A percentile compares a stretch with the other conserved stretches of the same genome.
phyloP scores from a whole-genome alignment of 345 rosid genomes.

The Lenwebbia sp. region DNA sequence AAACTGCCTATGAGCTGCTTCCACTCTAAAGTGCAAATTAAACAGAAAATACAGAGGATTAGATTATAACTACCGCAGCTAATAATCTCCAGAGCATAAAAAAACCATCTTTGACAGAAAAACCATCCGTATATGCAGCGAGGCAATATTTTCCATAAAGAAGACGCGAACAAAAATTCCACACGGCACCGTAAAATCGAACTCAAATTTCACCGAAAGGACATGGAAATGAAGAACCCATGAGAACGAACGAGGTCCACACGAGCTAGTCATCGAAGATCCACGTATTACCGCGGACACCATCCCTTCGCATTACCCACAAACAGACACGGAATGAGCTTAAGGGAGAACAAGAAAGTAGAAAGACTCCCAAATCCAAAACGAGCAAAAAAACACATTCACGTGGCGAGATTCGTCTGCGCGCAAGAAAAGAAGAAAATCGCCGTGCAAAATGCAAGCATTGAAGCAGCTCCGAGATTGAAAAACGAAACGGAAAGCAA shows the following conservation, averaged over 20 bases:
- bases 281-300: not conserved
- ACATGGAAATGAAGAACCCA: not conserved
- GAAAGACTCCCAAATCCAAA: not conserved
- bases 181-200: not conserved
- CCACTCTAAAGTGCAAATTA: not conserved
- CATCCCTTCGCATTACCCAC: not conserved
- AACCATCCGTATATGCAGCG: not conserved
- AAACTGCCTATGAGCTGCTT: not conserved
- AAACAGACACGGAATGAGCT: not conserved
- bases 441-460: not conserved
- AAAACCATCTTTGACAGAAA: not conserved
- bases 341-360: not conserved
- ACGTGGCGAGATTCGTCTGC: not conserved
- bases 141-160: not conserved
- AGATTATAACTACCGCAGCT: not conserved
- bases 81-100: not conserved
- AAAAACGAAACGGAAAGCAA: not conserved
- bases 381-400: not conserved
- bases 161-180: not conserved
- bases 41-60: not conserved
- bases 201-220: not conserved
- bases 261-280: not conserved
- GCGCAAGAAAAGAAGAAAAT: not conserved
- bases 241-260: not conserved
- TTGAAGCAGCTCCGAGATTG: not conserved